phyloP scores from a whole-genome alignment of 805 yeast genomes.

The Danielia oregonensis region DNA sequence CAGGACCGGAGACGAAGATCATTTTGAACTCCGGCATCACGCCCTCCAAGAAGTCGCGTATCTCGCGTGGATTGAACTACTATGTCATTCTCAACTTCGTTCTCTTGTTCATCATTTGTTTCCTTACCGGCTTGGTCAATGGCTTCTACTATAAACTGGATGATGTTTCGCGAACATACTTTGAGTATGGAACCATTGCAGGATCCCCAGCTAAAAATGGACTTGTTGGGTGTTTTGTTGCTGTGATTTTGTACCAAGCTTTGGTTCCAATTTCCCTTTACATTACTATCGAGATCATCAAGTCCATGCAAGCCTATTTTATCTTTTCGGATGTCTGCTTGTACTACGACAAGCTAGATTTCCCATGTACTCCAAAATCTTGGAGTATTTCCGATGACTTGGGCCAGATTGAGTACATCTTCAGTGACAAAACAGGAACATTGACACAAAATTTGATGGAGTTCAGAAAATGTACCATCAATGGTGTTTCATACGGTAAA shows the following conservation, averaged over 20 bases:
- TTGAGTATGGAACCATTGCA: slow-evolving; percentile 68
- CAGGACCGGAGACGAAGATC: slow-evolving; percentile 77
- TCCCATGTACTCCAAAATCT: slow-evolving; percentile 75
- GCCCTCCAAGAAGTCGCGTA: slow-evolving; percentile 72
- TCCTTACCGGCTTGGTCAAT: slow-evolving; percentile 65
- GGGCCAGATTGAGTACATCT: slow-evolving; percentile 79
- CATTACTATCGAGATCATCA: slow-evolving; percentile 74
- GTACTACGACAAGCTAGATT: slow-evolving; percentile 67
- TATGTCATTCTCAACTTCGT: slow-evolving; percentile 66
- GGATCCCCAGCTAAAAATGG: slow-evolving; percentile 66
- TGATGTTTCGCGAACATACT: slow-evolving; percentile 54
- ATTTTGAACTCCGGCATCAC: slow-evolving; percentile 79
- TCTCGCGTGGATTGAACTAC: slow-evolving; percentile 67
- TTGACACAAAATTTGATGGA: slow-evolving; percentile 82
- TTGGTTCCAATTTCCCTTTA: slow-evolving; percentile 79
- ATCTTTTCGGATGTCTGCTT: slow-evolving; percentile 66
- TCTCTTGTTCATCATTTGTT: slow-evolving; percentile 62
- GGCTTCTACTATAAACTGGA: slow-evolving; percentile 56
- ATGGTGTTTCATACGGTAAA: slow-evolving; percentile 63
- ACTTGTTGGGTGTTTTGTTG: slow-evolving; percentile 64
- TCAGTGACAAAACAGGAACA: slow-evolving; percentile 83
- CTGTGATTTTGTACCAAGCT: slow-evolving; percentile 69
- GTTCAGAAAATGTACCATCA: slow-evolving; percentile 70
- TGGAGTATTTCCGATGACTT: slow-evolving; percentile 84
- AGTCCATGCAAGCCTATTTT: slow-evolving; percentile 72